A percentile compares a stretch with the other conserved stretches of the same genome.
phyloP scores from a whole-genome alignment of 768 basidiomycete genomes.

The Lyophyllum atratum region DNA sequence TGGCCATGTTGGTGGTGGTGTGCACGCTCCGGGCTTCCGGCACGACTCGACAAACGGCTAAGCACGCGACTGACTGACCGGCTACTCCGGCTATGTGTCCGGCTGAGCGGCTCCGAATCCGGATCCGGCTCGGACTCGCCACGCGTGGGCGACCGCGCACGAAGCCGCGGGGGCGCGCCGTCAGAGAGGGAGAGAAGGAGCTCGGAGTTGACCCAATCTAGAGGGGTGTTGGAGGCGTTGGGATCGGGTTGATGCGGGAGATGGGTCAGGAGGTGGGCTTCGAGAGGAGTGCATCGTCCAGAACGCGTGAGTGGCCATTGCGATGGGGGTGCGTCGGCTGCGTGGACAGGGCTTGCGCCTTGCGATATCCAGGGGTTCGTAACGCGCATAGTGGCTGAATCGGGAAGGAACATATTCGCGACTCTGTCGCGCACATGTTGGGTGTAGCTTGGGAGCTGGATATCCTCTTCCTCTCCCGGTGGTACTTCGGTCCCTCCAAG shows the following conservation, averaged over 20 bases:
- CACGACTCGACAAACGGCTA: conserved; percentile 38
- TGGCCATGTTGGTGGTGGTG: background rate
- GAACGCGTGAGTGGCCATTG: conserved; percentile 22
- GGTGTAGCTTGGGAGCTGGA: conserved; percentile 85
- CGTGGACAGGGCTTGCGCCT: conserved; percentile 36
- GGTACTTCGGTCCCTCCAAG: conserved; percentile 41
- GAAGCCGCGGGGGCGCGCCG: conserved; percentile 32
- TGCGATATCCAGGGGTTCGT: conserved; percentile 61
- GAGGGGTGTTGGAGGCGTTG: conserved; percentile 41
- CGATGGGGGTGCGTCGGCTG: conserved; percentile 20
- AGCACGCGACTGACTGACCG: conserved; percentile 9
- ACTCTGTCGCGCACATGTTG: conserved; percentile 91
- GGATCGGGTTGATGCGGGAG: conserved; percentile 50
- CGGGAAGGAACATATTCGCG: conserved; percentile 72
- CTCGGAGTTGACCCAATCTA: conserved; percentile 87
- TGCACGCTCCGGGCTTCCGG: conserved; percentile 57
- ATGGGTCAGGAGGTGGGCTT: conserved; percentile 38
- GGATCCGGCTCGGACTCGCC: conserved; percentile 17
- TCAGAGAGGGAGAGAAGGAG: conserved; percentile 66
- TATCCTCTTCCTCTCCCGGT: conserved; percentile 54
- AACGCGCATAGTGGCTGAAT: conserved; percentile 61
- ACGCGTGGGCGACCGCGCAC: conserved; percentile 17
- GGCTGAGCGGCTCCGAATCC: conserved; percentile 26
- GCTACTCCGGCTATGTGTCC: conserved; percentile 22
- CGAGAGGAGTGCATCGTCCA: conserved; percentile 41